Percentiles rank a stretch among this genome's conserved stretches.
phyloP scores from a whole-genome alignment of 805 yeast species.

The Cyberlindnera galapagoensis region DNA sequence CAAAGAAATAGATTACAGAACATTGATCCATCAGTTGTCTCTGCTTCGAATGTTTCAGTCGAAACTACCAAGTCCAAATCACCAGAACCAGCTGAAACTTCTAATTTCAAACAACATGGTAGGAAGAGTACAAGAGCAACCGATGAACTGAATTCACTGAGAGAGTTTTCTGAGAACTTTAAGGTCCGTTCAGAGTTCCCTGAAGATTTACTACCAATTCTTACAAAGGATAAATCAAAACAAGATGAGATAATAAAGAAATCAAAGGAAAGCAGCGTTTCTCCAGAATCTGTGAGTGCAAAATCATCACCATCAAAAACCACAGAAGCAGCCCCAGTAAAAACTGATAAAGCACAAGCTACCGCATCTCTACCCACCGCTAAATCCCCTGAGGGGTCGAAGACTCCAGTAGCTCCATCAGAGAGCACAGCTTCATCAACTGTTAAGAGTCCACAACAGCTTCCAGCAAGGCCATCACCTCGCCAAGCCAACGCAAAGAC shows the following conservation, averaged over 20 bases:
- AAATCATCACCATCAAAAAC: conserved; percentile 17
- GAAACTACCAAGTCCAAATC: conserved; percentile 25
- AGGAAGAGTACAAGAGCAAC: conserved; percentile 39
- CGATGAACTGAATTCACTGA: conserved; percentile 62
- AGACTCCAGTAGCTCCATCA: too few relatives aligned
- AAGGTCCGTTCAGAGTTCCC: conserved; percentile 54
- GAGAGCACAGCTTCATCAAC: too few relatives aligned
- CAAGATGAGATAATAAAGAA: conserved; percentile 50
- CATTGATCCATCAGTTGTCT: conserved; percentile 61
- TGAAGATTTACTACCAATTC: conserved; percentile 56
- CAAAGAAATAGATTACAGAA: conserved; percentile 40
- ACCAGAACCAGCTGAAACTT: conserved; percentile 13
- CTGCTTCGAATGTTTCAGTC: conserved; percentile 33
- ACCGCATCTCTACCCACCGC: too few relatives aligned
- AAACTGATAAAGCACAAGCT: too few relatives aligned
- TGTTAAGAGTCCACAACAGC: too few relatives aligned
- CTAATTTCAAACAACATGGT: conserved; percentile 6
- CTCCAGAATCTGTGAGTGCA: conserved; percentile 1
- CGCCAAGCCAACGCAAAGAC: conserved; percentile 1
- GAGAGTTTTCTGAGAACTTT: conserved; percentile 75
- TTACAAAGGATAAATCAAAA: conserved; percentile 60
- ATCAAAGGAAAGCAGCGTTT: too few relatives aligned
- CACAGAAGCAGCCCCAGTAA: too few relatives aligned
- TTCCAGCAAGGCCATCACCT: too few relatives aligned
- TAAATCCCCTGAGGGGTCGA: too few relatives aligned